Base-by-base conservation (phyloP, 768 basidiomycete species). In the Multifurca ochricompacta region DNA sequence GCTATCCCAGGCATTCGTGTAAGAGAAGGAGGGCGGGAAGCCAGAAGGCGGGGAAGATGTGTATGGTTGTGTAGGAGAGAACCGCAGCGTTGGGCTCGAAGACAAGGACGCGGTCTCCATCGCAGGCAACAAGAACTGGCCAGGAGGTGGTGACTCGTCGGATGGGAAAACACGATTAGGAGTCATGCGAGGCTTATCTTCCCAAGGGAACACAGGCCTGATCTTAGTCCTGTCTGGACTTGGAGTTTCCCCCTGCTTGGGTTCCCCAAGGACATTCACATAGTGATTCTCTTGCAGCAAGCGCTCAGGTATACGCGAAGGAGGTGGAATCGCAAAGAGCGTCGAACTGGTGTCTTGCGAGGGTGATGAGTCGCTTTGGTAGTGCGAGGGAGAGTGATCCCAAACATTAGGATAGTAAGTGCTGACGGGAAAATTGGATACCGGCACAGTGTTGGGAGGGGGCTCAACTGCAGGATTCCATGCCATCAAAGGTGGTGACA, bases 151-250 rank as follows among this genome's bases (percentile, higher is more conserved):
- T 39, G 65, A 60, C 50, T 60, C 60, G 31, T 50, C 49, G 3
- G 47, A 21, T 6, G 60, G 91, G 63, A 91, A 91, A 30, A 86
- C 78, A 49, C 90, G 85, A 25, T 74, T 75, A 13, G 88, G 89
- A 59, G 75, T 61, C 44, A 73, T 76, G 30, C 86, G 80, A 11
- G 79, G 83, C 62, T 79, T 78, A 54, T 82, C 78, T 66, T 99
- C 95, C 95, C 95, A 99, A n/a, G 95, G 93, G 68, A 99, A 98
- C 31, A 96, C 74, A 31, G 77, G 72, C 56, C 83, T 84, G 19
- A 94, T 79, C 63, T 87, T 87, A 23, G 69, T 70, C 25, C 73
- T 77, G 65, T 93, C 88, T 3, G 92, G 90, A 59, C 74, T 77
- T 28, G 66, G 59, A n/a, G 67, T 61, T 35, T 69, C 70, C 21